phyloP scores from a whole-genome alignment of 768 basidiomycete genomes.

The Pisolithus tinctorius region DNA sequence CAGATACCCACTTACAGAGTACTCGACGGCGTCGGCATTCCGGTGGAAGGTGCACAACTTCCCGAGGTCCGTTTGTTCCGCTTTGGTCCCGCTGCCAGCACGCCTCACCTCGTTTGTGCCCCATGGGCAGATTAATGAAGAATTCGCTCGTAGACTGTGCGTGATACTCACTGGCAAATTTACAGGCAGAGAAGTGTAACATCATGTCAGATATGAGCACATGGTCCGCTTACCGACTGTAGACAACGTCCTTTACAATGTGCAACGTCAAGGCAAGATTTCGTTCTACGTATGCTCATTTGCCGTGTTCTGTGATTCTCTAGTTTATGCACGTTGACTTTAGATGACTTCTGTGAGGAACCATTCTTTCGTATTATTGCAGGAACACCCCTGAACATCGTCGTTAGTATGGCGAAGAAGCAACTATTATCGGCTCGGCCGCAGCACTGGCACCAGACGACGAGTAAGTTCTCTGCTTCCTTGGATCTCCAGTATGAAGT shows the following conservation, averaged over 20 bases:
- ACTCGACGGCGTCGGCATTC: constrained; percentile 71
- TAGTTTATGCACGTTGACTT: background rate
- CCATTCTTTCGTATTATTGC: background rate
- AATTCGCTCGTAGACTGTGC: constrained; percentile 58
- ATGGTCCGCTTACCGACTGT: constrained; percentile 78
- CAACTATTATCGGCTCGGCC: constrained; percentile 82
- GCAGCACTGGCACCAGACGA: constrained; percentile 78
- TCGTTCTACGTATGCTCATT: constrained; percentile 69
- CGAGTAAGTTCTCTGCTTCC: constrained; percentile 50
- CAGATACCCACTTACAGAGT: constrained; percentile 85
- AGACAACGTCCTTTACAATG: constrained; percentile 85
- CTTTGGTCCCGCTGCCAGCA: background rate
- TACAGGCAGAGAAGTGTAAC: background rate
- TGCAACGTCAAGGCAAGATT: constrained; percentile 91
- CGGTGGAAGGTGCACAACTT: constrained; percentile 63
- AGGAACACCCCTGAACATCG: constrained; percentile 2
- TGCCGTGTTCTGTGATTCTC: background rate
- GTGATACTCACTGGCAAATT: constrained; percentile 9
- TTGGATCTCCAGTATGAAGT: background rate
- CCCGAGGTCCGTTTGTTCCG: constrained; percentile 53
- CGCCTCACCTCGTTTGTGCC: constrained; percentile 5
- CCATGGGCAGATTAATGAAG: constrained; percentile 51
- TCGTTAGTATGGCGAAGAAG: constrained; percentile 81
- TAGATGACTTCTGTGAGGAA: constrained; percentile 78
- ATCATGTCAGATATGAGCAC: constrained; percentile 52